A percentile compares a stretch with the other conserved stretches of the same genome.
These are phyloP conservation scores for Debaryomycetaceae sp. DNA, from an alignment of 1,139 yeast genomes.

Conservation along the genomic window DNA sequence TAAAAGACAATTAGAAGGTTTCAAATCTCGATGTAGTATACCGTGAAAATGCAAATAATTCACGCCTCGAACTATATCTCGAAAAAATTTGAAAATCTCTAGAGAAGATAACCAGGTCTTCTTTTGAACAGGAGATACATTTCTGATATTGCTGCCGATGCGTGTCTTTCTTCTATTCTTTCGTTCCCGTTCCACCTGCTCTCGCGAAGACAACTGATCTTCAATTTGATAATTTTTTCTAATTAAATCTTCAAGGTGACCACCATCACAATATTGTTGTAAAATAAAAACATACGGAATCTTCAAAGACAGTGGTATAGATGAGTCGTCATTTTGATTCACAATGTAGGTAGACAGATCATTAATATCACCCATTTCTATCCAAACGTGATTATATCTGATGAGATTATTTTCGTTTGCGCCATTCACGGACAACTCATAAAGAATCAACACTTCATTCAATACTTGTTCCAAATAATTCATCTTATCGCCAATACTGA, in stretches of 20 bases:
- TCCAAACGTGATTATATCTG: slow-evolving; percentile 88
- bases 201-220: slow-evolving; percentile 21
- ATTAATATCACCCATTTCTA: slow-evolving; percentile 65
- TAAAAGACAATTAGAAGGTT: slow-evolving; percentile 81
- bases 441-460: slow-evolving; percentile 69
- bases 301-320: slow-evolving; percentile 5
- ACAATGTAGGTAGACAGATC: slow-evolving; percentile 35
- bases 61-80: slow-evolving; percentile 68
- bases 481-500: slow-evolving; percentile 76
- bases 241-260: slow-evolving; percentile 73
- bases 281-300: slow-evolving; percentile 83
- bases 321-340: slow-evolving; percentile 14
- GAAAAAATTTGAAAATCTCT: slow-evolving; percentile 60
- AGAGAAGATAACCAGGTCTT: slow-evolving; percentile 26
- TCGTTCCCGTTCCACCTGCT: slow-evolving; percentile 25
- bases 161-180: slow-evolving; percentile 16
- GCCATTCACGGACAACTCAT: slow-evolving; percentile 41
- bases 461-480: slow-evolving; percentile 66
- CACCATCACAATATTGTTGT: slow-evolving; percentile 87
- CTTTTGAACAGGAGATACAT: slow-evolving; percentile 13
- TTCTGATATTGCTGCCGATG: slow-evolving; percentile 3
- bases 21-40: slow-evolving; percentile 80
- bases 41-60: slow-evolving; percentile 69
- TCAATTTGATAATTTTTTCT: slow-evolving; percentile 25
- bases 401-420: slow-evolving; percentile 59